Conservation (phyloP, 2,329 filamentous ascomycete species). For the Dactylellina cionopaga region DNA sequence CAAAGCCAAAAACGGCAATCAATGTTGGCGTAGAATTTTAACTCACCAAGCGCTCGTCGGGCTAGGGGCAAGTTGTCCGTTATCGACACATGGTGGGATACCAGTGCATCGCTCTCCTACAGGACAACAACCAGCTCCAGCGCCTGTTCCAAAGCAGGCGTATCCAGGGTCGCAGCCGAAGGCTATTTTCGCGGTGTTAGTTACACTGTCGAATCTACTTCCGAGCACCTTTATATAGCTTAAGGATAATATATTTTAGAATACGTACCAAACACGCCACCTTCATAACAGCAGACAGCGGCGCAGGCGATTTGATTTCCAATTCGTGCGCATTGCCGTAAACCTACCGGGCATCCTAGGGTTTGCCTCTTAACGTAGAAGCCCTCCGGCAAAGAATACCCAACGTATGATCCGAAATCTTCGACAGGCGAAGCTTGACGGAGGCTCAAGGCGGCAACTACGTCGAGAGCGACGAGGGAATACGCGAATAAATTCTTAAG, state of each 20-base stretch:
- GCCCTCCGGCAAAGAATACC: not conserved
- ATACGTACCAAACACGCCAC: slow-evolving; percentile 19
- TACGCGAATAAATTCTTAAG: not conserved
- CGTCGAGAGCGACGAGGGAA: slow-evolving; percentile 10
- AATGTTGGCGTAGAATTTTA: not conserved
- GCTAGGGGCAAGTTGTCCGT: not conserved
- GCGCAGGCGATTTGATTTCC: not conserved
- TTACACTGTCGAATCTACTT: not conserved
- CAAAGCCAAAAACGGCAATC: too few species aligned
- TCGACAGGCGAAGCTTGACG: not conserved
- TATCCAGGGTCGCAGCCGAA: slow-evolving; percentile 8
- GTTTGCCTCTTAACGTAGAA: slow-evolving; percentile 21
- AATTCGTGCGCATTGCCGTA: slow-evolving; percentile 4
- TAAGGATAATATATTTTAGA: not conserved
- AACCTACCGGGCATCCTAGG: not conserved
- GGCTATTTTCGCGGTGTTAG: not conserved
- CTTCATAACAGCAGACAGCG: slow-evolving; percentile 24
- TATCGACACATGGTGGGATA: slow-evolving; percentile 27
- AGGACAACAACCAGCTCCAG: slow-evolving; percentile 23
- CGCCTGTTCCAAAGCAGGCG: slow-evolving; percentile 7
- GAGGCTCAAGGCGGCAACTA: not conserved
- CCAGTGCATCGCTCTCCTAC: slow-evolving; percentile 13
- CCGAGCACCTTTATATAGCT: not conserved
- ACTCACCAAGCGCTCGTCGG: slow-evolving; percentile 22
- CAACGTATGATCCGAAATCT: not conserved